Evolutionary conservation across 2,329 filamentous ascomycete genomes (phyloP).

Genomic region (Thyridium curvatum): DNA sequence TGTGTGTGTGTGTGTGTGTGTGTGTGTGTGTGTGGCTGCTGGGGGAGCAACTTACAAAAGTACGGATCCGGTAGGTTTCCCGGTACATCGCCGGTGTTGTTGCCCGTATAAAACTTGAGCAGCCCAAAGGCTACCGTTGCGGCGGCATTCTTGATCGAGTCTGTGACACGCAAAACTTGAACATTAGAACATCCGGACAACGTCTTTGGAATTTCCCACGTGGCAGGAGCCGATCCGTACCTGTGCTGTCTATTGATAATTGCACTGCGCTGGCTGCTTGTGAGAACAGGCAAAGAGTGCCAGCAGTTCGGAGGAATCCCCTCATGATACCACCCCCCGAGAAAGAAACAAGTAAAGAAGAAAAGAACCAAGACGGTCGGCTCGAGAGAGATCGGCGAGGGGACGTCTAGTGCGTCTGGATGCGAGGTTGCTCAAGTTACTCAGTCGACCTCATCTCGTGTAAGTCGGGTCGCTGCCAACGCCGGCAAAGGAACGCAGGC

Average conservation of each 20-base stretch:
- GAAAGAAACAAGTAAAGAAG: not conserved
- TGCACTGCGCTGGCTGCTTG: conserved; percentile 11
- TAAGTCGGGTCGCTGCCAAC: too few species aligned
- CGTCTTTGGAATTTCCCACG: too few species aligned
- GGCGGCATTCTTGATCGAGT: conserved; percentile 42
- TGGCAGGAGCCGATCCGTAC: conserved; percentile 8
- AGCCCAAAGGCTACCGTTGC: conserved; percentile 39
- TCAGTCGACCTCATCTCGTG: too few species aligned
- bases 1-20: too few species aligned
- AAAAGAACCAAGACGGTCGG: not conserved
- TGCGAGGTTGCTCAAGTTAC: too few species aligned
- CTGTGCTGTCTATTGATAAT: conserved; percentile 13
- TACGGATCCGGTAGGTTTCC: conserved; percentile 55
- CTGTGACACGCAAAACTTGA: conserved; percentile 28
- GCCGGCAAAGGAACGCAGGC: too few species aligned
- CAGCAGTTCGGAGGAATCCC: conserved; percentile 7
- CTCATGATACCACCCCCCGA: conserved; percentile 11
- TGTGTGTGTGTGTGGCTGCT: too few species aligned
- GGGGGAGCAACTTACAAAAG: conserved; percentile 57
- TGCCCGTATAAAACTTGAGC: conserved; percentile 47
- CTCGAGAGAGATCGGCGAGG: not conserved
- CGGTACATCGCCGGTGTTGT: conserved; percentile 51
- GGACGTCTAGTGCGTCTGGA: too few species aligned
- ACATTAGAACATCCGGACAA: too few species aligned
- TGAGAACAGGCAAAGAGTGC: conserved; percentile 11